phyloP scores from a whole-genome alignment of 2,329 filamentous ascomycete species.

The Clonostachys rosea region DNA sequence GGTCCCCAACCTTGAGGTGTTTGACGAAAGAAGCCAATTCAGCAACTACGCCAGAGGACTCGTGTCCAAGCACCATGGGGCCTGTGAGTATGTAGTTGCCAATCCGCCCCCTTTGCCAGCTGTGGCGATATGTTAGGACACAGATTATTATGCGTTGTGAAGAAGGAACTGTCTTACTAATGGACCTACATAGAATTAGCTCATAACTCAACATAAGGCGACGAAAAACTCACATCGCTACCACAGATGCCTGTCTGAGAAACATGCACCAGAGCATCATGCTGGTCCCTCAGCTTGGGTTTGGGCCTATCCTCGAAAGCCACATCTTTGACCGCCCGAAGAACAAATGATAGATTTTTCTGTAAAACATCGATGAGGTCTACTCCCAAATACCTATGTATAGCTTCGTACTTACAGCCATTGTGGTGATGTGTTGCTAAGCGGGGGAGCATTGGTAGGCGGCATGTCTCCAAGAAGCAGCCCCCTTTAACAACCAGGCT shows the following conservation, averaged over 20 bases:
- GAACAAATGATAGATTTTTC: constrained; percentile 40
- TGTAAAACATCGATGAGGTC: too few relatives aligned
- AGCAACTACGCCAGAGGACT: constrained; percentile 33
- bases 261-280: constrained; percentile 37
- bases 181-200: too few relatives aligned
- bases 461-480: too few relatives aligned
- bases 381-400: too few relatives aligned
- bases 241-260: constrained; percentile 42
- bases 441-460: too few relatives aligned
- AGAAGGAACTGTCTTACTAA: too few relatives aligned
- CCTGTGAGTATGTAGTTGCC: constrained; percentile 35
- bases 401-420: too few relatives aligned
- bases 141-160: not conserved
- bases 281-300: constrained; percentile 27
- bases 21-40: constrained; percentile 32
- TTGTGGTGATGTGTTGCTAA: too few relatives aligned
- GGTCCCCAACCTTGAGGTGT: constrained; percentile 34
- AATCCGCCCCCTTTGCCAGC: constrained; percentile 40
- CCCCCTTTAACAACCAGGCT: too few relatives aligned
- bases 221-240: constrained; percentile 23
- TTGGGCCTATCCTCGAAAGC: constrained; percentile 35
- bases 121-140: constrained; percentile 15
- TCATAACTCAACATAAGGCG: too few relatives aligned
- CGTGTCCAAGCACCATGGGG: constrained; percentile 42
- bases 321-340: constrained; percentile 36